Base-by-base conservation (phyloP, 2,329 filamentous ascomycete genomes). In the Pseudocercospora pini-densiflorae region DNA sequence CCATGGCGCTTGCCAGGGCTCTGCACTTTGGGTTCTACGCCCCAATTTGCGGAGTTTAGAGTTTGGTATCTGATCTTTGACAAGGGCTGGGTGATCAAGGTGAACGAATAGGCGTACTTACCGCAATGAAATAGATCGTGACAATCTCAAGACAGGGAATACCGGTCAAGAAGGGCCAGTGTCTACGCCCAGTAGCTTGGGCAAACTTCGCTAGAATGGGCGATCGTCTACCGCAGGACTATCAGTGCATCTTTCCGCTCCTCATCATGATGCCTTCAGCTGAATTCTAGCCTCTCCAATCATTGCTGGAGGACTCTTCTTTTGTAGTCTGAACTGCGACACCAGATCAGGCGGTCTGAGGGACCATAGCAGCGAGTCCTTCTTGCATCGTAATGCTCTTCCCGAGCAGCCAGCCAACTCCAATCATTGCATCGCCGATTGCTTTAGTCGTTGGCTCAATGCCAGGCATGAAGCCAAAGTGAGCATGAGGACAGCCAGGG, bases 351-450 rank as follows among this genome's bases (percentile, higher is more conserved):
- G 43, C 43, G 16, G n/a, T 14, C 45, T 49, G 45, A 47, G 61
- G 57, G 27, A 61, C 29, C 47, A 61, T 57, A 1, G 54, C 65
- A 33, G n/a, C 36, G 2, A 61, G 36, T 5, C 61, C 61, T 40
- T 67, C 51, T 40, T 63, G 49, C 3, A 57, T 24, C 5, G 61
- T 60, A 16, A 67, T 29, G 8, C 43, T 27, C 33, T 53, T 61
- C 7, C 61, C 47, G n/a, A 67, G 61, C 45, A 67, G 45, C 61
- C 65, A 63, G 24, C 64, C 64, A 29, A 66, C 45, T 31, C 65
- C 65, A 57, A 63, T 57, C 27, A 31, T 57, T 3, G 54, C 19
- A 43, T 66, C 64, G n/a, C 40, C 61, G 33, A 55, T 43, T 8
- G 43, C 61, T 47, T 61, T 55, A 14, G 49, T 61, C 10, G 54